These are phyloP conservation scores for Barnettozyma populi DNA, from an alignment of 805 yeast genomes.

Conservation along the genomic window DNA sequence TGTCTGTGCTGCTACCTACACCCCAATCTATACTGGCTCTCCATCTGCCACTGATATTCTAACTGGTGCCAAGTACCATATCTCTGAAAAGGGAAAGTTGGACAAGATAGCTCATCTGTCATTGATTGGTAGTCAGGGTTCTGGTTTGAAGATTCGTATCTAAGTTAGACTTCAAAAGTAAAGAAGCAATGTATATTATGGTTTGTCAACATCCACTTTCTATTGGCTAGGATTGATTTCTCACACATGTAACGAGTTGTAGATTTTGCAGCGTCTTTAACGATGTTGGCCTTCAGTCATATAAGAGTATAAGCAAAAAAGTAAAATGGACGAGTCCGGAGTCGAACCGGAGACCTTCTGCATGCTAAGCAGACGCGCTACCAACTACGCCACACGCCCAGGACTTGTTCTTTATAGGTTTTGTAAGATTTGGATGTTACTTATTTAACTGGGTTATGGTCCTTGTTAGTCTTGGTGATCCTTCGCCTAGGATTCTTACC, in stretches of 20 bases:
- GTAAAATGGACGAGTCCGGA: constrained; percentile 64
- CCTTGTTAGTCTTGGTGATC: too few relatives aligned
- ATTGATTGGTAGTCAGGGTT: constrained; percentile 82
- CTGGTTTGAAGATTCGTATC: constrained; percentile 63
- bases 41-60: constrained; percentile 70
- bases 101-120: constrained; percentile 76
- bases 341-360: constrained; percentile 76
- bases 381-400: constrained; percentile 82
- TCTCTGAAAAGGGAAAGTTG: constrained; percentile 68
- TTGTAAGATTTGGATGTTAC: too few relatives aligned
- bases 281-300: too few relatives aligned
- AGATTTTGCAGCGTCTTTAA: too few relatives aligned
- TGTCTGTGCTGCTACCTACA: constrained; percentile 78
- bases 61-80: constrained; percentile 84
- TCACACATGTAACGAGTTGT: too few relatives aligned
- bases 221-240: too few relatives aligned
- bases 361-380: constrained; percentile 80
- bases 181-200: not conserved
- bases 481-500: too few relatives aligned
- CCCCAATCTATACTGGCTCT: constrained; percentile 82
- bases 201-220: too few relatives aligned
- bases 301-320: too few relatives aligned
- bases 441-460: too few relatives aligned
- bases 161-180: not conserved
- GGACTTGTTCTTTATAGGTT: not conserved